Conservation (phyloP, 352 stramenopile genomes). For the Aphanomyces euteiches region DNA sequence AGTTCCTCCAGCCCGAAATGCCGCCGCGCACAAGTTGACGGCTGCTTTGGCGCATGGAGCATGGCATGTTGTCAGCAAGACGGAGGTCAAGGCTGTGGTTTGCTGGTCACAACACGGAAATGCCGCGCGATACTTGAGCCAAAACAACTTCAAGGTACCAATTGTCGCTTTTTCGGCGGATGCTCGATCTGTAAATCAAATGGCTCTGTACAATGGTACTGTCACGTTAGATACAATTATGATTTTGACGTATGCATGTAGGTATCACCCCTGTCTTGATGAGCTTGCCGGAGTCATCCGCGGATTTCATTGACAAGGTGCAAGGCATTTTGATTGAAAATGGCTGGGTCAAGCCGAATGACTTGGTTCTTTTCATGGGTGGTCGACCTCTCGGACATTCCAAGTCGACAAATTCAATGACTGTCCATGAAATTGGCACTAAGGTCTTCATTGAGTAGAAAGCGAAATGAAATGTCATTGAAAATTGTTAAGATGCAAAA, state of each 20-base stretch:
- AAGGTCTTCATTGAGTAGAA: no score
- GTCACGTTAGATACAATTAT: neutral
- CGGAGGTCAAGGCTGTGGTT: conserved; percentile 18
- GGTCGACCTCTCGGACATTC: conserved; percentile 19
- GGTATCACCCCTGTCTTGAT: conserved; percentile 15
- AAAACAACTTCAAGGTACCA: conserved; percentile 20
- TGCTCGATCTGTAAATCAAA: conserved; percentile 17
- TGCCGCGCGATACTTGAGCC: conserved; percentile 27
- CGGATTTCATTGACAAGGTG: conserved; percentile 1
- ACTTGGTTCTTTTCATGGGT: conserved; percentile 20
- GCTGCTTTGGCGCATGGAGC: conserved; percentile 20
- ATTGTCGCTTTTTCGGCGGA: conserved; percentile 25
- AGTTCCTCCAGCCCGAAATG: conserved; percentile 8
- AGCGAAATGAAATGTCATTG: no score
- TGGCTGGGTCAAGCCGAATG: neutral
- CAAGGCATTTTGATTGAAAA: conserved; percentile 20
- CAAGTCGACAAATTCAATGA: conserved; percentile 27
- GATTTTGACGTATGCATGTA: neutral
- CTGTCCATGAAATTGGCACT: conserved; percentile 21
- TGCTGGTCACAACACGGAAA: conserved; percentile 31
- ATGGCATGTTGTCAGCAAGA: conserved; percentile 16
- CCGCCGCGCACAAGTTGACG: conserved; percentile 18
- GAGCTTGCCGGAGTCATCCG: neutral
- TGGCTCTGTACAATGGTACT: conserved; percentile 20
- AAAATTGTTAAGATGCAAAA: no score